These are phyloP conservation scores for Paecilomyces fulvus DNA, from an alignment of 2,329 filamentous ascomycete genomes.

Conservation along the genomic window DNA sequence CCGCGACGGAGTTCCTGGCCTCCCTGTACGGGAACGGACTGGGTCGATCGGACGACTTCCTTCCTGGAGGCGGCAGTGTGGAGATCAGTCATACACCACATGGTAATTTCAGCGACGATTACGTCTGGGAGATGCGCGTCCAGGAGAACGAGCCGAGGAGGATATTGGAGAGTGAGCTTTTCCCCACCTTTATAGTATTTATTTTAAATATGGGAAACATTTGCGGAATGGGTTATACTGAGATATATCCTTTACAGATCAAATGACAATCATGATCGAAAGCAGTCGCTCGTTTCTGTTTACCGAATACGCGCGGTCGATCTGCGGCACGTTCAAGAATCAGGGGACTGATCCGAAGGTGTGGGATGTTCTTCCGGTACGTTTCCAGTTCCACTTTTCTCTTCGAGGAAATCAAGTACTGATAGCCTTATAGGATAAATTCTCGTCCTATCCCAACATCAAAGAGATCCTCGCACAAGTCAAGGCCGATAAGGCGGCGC, in stretches of 20 bases:
- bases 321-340: conserved; percentile 18
- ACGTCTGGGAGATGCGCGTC: conserved; percentile 38
- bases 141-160: conserved; percentile 36
- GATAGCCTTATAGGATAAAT: conserved; percentile 14
- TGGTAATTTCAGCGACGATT: conserved; percentile 34
- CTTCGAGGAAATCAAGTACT: background rate
- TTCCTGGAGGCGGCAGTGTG: conserved; percentile 18
- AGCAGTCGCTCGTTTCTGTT: conserved; percentile 20
- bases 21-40: conserved; percentile 20
- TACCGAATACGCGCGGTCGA: conserved; percentile 17
- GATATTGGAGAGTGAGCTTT: conserved; percentile 30
- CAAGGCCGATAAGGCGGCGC: conserved; percentile 16
- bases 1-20: conserved; percentile 51
- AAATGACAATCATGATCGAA: conserved; percentile 25
- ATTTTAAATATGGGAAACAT: background rate
- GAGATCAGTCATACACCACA: conserved; percentile 21
- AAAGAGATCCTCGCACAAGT: conserved; percentile 17
- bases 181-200: background rate
- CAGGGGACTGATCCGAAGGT: conserved; percentile 19
- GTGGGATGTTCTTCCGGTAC: conserved; percentile 19
- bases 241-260: conserved; percentile 9
- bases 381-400: background rate
- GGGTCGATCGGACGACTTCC: conserved; percentile 19
- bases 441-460: conserved; percentile 20
- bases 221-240: background rate